Evolutionary conservation across 805 yeast genomes (phyloP).

Genomic region (Barnettozyma pratensis): DNA sequence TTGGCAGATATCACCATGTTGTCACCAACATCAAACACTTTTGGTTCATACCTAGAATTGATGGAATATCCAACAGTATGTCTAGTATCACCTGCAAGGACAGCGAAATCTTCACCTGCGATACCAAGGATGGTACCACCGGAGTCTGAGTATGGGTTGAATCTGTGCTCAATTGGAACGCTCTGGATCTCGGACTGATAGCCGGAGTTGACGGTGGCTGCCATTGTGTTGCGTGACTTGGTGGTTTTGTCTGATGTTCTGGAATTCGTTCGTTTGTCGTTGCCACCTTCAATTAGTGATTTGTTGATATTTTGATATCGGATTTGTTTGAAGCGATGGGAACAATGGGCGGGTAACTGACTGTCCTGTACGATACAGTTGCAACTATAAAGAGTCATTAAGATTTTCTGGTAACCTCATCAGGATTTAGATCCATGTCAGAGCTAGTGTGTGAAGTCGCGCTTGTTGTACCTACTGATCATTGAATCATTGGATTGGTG

Average conservation of each 20-base stretch:
- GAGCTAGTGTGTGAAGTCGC: no score
- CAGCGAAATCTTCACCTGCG: conserved; percentile 96
- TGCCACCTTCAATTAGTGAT: not conserved
- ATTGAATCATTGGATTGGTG: no score
- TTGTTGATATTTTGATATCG: no score
- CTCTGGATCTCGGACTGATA: conserved; percentile 48
- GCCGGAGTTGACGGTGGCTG: conserved; percentile 56
- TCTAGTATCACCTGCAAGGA: conserved; percentile 97
- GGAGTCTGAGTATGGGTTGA: conserved; percentile 90
- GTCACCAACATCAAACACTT: conserved; percentile 86
- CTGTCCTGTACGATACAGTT: no score
- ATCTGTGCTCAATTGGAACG: conserved; percentile 82
- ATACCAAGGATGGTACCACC: conserved; percentile 98
- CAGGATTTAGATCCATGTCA: no score
- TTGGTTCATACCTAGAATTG: conserved; percentile 88
- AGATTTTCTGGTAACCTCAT: no score
- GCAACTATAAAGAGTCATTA: no score
- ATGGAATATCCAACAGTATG: conserved; percentile 91
- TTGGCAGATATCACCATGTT: conserved; percentile 83
- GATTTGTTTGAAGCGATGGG: no score
- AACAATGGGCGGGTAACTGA: no score
- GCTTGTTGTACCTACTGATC: no score
- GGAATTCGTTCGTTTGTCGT: not conserved
- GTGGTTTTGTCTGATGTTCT: not conserved
- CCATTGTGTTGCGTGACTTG: not conserved